Evolutionary conservation across 2,329 filamentous ascomycete genomes (phyloP), one percentile per base, ranked within the genome.

Genomic region (Pseudocercospora eumusae): DNA sequence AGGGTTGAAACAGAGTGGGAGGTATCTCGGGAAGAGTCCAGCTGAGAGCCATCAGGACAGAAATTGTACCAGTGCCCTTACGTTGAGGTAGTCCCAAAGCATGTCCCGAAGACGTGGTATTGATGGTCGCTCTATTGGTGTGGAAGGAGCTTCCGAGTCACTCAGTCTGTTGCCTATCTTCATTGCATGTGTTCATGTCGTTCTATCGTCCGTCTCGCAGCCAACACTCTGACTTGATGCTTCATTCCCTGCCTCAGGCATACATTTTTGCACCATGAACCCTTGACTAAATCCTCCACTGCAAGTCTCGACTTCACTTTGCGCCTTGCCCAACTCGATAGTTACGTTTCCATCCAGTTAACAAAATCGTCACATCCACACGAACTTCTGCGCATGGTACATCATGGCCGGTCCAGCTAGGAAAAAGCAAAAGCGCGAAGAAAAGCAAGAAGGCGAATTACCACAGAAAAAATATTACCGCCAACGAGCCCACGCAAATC

Each of bases 381-480:
- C 40, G 15, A 20, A 18, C 6, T n/a, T 13, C 40, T 20, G n/a
- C 10, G 9, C n/a, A 10, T 18, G 3, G 18, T 11, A 5, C 44
- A 23, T 1, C 36, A 76, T 76, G 75, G 72, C 70, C 18, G 74
- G 74, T 4, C 72, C 75, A 27, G 69, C 78, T 13, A 74, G 71
- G 28, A 79, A 79, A 67, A 70, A 71, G 20, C 76, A 80, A 66
- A 80, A 77, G 70, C 80, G 81, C 63, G 80, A 82, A 55, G 77
- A 81, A 53, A 73, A 73, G 57, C 75, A 75, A n/a, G 73, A 78
- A 62, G 74, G 77, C 65, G 83, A 86, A 70, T 79, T 97, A 71
- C 95, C 95, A 9, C 89, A 91, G 78, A 99, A 99, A 83, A 93
- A 90, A 80, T 96, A 95, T 80, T 99, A 96, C 77, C 87, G 95